Percentiles rank a stretch among this genome's conserved stretches.
These are phyloP conservation scores for Petasospora fabianii DNA, from an alignment of 1,139 yeast species.

Conservation along the genomic window DNA sequence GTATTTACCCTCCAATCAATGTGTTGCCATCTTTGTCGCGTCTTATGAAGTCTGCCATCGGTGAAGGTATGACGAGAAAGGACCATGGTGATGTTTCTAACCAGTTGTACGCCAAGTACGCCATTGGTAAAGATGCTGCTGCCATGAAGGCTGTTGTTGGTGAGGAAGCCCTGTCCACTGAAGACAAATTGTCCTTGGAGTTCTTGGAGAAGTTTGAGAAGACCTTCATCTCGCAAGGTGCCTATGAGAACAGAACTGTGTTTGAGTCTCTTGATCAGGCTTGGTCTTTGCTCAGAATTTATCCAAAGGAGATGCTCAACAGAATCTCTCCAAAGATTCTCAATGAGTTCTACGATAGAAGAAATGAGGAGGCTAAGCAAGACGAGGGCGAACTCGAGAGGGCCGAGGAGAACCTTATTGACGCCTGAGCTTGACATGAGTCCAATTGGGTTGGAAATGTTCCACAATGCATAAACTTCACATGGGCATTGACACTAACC, in stretches of 20 bases:
- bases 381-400: slow-evolving; percentile 37
- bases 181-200: slow-evolving; percentile 94
- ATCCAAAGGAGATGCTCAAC: slow-evolving; percentile 97
- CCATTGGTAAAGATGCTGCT: slow-evolving; percentile 99
- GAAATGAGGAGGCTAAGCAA: slow-evolving; percentile 57
- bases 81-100: slow-evolving; percentile 99
- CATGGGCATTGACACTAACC: too few relatives aligned
- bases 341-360: slow-evolving; percentile 91
- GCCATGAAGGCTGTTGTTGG: slow-evolving; percentile 99
- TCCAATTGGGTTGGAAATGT: too few relatives aligned
- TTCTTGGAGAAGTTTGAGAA: slow-evolving; percentile 96
- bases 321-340: slow-evolving; percentile 97
- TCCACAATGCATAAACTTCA: too few relatives aligned
- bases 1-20: slow-evolving; percentile 97
- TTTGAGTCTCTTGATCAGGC: slow-evolving; percentile 97
- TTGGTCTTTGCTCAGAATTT: slow-evolving; percentile 95
- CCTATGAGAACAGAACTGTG: slow-evolving; percentile 90
- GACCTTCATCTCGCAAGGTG: slow-evolving; percentile 92
- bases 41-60: slow-evolving; percentile 98
- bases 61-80: slow-evolving; percentile 99
- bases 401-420: slow-evolving; percentile 30
- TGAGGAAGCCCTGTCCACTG: slow-evolving; percentile 97
- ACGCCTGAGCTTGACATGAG: too few relatives aligned
- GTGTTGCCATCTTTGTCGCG: slow-evolving; percentile 96
- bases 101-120: slow-evolving; percentile 97